Conservation (phyloP, 108 stramenopile genomes). For the Cyclotella cryptica region DNA sequence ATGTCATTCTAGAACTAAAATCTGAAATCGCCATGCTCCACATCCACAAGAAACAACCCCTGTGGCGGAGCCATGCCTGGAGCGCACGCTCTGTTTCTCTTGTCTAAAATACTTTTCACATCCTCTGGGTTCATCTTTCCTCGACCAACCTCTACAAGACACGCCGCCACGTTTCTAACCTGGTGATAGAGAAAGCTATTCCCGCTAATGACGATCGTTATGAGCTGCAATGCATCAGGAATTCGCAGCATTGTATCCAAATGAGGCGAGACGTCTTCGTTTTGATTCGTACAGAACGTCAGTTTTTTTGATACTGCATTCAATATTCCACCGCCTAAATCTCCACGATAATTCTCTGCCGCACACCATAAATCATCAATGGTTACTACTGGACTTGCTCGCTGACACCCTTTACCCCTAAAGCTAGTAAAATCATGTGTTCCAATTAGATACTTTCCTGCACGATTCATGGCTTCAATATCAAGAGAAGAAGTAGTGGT, state of each 20-base stretch:
- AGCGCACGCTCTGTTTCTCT: conserved; percentile 52
- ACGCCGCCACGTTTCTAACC: conserved; percentile 85
- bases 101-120: conserved; percentile 61
- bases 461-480: conserved; percentile 71
- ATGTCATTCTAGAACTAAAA: conserved; percentile 33
- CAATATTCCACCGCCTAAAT: conserved; percentile 29
- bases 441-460: conserved; percentile 63
- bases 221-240: conserved; percentile 48
- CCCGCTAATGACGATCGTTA: conserved; percentile 70
- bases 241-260: conserved; percentile 12
- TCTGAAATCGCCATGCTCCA: conserved; percentile 74
- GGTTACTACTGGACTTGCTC: conserved; percentile 70
- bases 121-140: conserved; percentile 57
- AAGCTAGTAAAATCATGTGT: conserved; percentile 86
- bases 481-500: conserved; percentile 43
- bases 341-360: conserved; percentile 40
- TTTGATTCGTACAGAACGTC: not conserved
- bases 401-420: conserved; percentile 73
- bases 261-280: not conserved
- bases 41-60: conserved; percentile 83
- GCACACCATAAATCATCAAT: conserved; percentile 56
- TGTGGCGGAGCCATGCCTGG: conserved; percentile 84
- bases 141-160: conserved; percentile 65
- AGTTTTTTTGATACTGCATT: conserved; percentile 14
- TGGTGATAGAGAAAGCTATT: conserved; percentile 85